Evolutionary conservation across 2,329 filamentous ascomycete species (phyloP).

Genomic region (Myrmaecium sp.): DNA sequence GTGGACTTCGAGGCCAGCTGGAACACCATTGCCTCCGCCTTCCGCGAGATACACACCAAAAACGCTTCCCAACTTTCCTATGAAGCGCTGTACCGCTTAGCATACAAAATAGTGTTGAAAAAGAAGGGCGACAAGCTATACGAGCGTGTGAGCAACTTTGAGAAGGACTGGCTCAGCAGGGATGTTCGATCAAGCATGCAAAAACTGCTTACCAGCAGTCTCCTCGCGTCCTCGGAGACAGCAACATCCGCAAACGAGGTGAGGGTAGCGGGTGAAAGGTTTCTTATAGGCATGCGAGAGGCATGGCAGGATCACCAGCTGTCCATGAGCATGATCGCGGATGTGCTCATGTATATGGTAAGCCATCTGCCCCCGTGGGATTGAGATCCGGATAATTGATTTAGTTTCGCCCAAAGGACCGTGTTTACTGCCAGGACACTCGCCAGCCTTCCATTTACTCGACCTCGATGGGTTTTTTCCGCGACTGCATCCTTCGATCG

Average conservation of each 20-base stretch:
- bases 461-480: conserved; percentile 71
- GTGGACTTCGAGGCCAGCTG: conserved; percentile 79
- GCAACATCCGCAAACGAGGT: conserved; percentile 57
- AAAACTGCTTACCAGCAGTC: conserved; percentile 50
- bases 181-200: conserved; percentile 57
- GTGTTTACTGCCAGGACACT: conserved; percentile 60
- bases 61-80: conserved; percentile 84
- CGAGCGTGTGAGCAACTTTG: conserved; percentile 61
- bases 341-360: conserved; percentile 91
- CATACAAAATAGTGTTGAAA: conserved; percentile 83
- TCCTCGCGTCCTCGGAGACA: conserved; percentile 38
- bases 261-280: conserved; percentile 63
- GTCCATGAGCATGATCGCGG: conserved; percentile 91
- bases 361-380: conserved; percentile 8
- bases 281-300: conserved; percentile 57
- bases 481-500: conserved; percentile 64
- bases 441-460: conserved; percentile 64
- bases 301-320: conserved; percentile 82
- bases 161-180: conserved; percentile 61
- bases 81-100: conserved; percentile 84
- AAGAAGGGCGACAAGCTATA: conserved; percentile 76
- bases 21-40: conserved; percentile 56
- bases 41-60: conserved; percentile 79
- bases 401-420: conserved; percentile 38
- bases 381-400: not conserved